Evolutionary conservation across 495 filamentous ascomycete genomes (phyloP), one percentile per base, ranked within the genome.

Genomic region (Podospora comata): DNA sequence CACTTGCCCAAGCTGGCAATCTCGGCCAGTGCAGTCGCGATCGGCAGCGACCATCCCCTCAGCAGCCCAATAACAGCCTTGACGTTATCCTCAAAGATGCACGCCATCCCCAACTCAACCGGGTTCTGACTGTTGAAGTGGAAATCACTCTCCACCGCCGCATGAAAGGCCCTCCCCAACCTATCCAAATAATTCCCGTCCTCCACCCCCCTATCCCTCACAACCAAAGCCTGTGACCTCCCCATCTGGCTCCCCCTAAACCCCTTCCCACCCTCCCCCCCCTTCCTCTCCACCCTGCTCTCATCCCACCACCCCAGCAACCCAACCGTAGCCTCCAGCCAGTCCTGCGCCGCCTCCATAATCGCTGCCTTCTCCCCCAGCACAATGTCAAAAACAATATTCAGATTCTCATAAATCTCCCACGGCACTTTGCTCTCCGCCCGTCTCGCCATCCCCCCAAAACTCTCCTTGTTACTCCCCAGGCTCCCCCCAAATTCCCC

Each of bases 271-370:
- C 83, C 84, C 64, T 89, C 88, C 18, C 62, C 20, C 39, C 16
- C 27, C 62, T 26, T 20, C 39, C 18, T 32, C 30, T 4, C 30
- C 48, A 23, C 18, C 26, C 19, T 23, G 19, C 91, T 85, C 48
- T 93, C 91, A 75, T 93, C 88, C 92, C 93, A 96, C 93, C 93
- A 97, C 0, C 89, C 88, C 11, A 92, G 90, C 59, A 96, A 78
- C 4, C 87, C 89, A 61, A 96, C 78, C 2, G 90, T 89, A 0
- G 92, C 92, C 78, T 97, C 94, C 59, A 93, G 84, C 93, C 93
- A 97, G 76, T 95, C 92, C 71, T 91, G 85, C 11, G 92, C 83
- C 60, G 84, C 80, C 39, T 85, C 83, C 48, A 93, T 80, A 68
- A 96, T 91, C 15, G 91, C 88, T 11, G 84, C 79, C 13, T 85